These are phyloP conservation scores for Lineolata rhizophorae DNA, from an alignment of 495 filamentous ascomycete genomes.

Conservation along the genomic window DNA sequence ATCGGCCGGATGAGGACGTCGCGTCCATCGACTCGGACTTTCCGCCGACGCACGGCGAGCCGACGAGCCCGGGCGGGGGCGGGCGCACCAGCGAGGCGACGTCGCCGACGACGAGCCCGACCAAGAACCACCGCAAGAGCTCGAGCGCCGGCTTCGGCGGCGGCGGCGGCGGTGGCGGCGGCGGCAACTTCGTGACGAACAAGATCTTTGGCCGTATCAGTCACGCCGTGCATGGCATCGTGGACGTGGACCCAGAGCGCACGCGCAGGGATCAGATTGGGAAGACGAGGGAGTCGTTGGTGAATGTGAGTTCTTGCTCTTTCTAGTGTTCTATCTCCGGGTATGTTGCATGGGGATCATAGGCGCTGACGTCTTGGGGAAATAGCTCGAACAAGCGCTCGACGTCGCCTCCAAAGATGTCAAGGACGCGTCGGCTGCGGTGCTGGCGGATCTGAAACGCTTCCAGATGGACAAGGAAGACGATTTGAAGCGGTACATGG, in stretches of 20 bases:
- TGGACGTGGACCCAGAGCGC: slow-evolving; percentile 84
- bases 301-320: slow-evolving; percentile 35
- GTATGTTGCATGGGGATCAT: neutral
- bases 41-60: slow-evolving; percentile 66
- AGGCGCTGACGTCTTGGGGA: neutral
- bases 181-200: slow-evolving; percentile 60
- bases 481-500: slow-evolving; percentile 87
- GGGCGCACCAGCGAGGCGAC: slow-evolving; percentile 15
- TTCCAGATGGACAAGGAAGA: slow-evolving; percentile 91
- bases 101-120: slow-evolving; percentile 14
- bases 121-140: slow-evolving; percentile 40
- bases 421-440: slow-evolving; percentile 66
- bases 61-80: slow-evolving; percentile 36
- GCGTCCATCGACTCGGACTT: slow-evolving; percentile 87
- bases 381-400: slow-evolving; percentile 71
- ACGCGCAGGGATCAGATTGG: slow-evolving; percentile 84
- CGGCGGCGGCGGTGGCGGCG: too few relatives aligned
- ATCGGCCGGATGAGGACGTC: slow-evolving; percentile 38
- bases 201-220: slow-evolving; percentile 90
- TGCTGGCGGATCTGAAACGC: slow-evolving; percentile 69
- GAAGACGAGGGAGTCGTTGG: slow-evolving; percentile 62
- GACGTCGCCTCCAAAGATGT: slow-evolving; percentile 75
- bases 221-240: slow-evolving; percentile 87
- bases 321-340: too few relatives aligned
- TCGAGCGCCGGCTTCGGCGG: too few relatives aligned